Conservation (phyloP, 106 monocot genomes). For the Agapanthus africanus region DNA sequence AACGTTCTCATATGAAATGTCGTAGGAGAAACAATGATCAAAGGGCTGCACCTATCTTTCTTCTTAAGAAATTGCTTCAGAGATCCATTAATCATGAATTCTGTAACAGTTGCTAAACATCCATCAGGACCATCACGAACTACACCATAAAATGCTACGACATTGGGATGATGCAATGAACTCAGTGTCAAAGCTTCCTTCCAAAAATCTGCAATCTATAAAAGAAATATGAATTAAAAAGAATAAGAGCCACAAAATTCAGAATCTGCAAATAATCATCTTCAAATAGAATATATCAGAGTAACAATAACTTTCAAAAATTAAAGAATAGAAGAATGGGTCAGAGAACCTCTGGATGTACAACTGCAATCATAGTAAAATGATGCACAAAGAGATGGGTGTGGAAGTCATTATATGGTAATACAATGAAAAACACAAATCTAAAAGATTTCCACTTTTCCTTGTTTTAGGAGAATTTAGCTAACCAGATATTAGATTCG, state of each 20-base stretch:
- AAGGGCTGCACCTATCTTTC: slow-evolving; percentile 58
- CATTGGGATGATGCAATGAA: slow-evolving; percentile 77
- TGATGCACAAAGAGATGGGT: neutral
- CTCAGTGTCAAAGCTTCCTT: slow-evolving; percentile 64
- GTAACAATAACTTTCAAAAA: neutral
- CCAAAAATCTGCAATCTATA: slow-evolving; percentile 89
- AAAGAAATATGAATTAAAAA: slow-evolving; percentile 2
- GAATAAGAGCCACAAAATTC: neutral
- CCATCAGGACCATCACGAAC: slow-evolving; percentile 77
- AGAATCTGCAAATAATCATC: neutral
- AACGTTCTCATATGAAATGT: too few species aligned
- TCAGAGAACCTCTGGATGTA: too few species aligned
- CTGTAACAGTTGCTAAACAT: slow-evolving; percentile 71
- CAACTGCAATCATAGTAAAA: neutral
- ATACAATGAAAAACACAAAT: neutral
- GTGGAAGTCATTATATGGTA: neutral
- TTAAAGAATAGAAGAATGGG: neutral
- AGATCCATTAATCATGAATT: slow-evolving; percentile 93
- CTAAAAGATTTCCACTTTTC: too few species aligned
- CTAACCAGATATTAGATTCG: too few species aligned
- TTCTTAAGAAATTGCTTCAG: slow-evolving; percentile 79
- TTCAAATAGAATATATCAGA: neutral
- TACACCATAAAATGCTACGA: slow-evolving; percentile 72
- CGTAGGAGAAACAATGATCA: too few species aligned
- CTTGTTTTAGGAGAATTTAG: too few species aligned